Conservation (phyloP, 2,329 filamentous ascomycete species). For the Bipolaris gigantea region DNA sequence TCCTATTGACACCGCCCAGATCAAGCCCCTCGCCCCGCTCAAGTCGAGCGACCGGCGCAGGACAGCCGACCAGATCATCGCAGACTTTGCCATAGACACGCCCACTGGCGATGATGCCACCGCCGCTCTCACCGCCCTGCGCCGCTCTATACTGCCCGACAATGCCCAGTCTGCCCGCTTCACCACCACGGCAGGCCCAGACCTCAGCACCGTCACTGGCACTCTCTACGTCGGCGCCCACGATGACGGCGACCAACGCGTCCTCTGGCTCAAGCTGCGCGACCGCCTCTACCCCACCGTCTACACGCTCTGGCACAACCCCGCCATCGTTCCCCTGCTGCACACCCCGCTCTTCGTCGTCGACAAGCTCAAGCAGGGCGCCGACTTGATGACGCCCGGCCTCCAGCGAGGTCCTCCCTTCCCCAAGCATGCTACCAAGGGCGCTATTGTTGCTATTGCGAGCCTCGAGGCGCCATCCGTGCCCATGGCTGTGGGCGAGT, state of each 20-base stretch:
- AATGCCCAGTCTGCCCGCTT: slow-evolving; percentile 65
- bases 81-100: slow-evolving; percentile 59
- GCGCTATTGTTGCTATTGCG: slow-evolving; percentile 65
- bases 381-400: slow-evolving; percentile 70
- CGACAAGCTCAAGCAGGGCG: slow-evolving; percentile 64
- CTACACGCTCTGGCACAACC: slow-evolving; percentile 68
- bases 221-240: slow-evolving; percentile 66
- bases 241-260: slow-evolving; percentile 57
- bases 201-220: slow-evolving; percentile 63
- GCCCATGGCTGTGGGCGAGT: slow-evolving; percentile 65
- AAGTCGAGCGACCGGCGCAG: slow-evolving; percentile 69
- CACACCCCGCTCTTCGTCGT: slow-evolving; percentile 65
- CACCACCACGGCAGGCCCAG: slow-evolving; percentile 65
- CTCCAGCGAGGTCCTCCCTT: slow-evolving; percentile 67
- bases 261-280: slow-evolving; percentile 66
- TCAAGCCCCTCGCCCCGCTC: slow-evolving; percentile 68
- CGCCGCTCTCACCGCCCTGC: slow-evolving; percentile 53
- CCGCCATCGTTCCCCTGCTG: slow-evolving; percentile 63
- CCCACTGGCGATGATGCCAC: slow-evolving; percentile 47
- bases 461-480: slow-evolving; percentile 62
- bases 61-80: slow-evolving; percentile 68
- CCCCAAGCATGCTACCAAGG: slow-evolving; percentile 60
- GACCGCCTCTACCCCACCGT: slow-evolving; percentile 61
- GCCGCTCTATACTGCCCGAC: slow-evolving; percentile 65
- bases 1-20: slow-evolving; percentile 42